These are phyloP conservation scores for Quercus glauca DNA, from an alignment of 306 rosid genomes.

Conservation along the genomic window DNA sequence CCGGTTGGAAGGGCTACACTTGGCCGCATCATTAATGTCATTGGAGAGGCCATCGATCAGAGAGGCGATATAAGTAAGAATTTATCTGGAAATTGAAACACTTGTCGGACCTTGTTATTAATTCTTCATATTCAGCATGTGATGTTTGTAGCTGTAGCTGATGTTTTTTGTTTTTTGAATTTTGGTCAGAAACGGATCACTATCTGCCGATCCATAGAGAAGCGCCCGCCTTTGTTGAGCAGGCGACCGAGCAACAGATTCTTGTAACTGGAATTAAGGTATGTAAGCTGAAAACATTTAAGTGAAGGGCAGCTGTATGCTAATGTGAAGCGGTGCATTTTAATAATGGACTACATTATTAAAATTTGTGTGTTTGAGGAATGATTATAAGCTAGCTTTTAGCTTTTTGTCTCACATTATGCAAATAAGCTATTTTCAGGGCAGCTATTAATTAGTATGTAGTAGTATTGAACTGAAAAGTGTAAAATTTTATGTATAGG, in stretches of 20 bases:
- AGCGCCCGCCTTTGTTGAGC: slow-evolving; percentile 96
- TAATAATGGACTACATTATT: too few relatives aligned
- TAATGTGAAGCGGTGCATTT: too few relatives aligned
- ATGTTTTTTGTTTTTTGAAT: background rate
- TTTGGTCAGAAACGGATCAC: slow-evolving; percentile 70
- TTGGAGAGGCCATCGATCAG: slow-evolving; percentile 90
- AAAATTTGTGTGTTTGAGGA: too few relatives aligned
- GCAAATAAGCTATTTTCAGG: too few relatives aligned
- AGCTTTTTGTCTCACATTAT: too few relatives aligned
- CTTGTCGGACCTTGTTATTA: too few relatives aligned
- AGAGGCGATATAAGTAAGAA: slow-evolving; percentile 80
- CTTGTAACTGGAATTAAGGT: slow-evolving; percentile 97
- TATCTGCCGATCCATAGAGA: slow-evolving; percentile 92
- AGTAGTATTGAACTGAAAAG: too few relatives aligned
- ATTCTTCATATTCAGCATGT: background rate
- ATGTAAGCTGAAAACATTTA: too few relatives aligned
- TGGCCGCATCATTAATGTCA: slow-evolving; percentile 92
- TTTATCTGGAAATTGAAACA: background rate
- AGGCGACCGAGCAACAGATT: slow-evolving; percentile 90
- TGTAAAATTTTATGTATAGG: too few relatives aligned
- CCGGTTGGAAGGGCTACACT: slow-evolving; percentile 99
- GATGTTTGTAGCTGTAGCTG: background rate
- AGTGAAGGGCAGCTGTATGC: too few relatives aligned
- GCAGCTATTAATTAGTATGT: too few relatives aligned
- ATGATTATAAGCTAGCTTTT: too few relatives aligned